Percentiles rank a stretch among this genome's conserved stretches.
phyloP scores from a whole-genome alignment of 139 green algal genomes.

The Deuterostichococcus epilithicus region DNA sequence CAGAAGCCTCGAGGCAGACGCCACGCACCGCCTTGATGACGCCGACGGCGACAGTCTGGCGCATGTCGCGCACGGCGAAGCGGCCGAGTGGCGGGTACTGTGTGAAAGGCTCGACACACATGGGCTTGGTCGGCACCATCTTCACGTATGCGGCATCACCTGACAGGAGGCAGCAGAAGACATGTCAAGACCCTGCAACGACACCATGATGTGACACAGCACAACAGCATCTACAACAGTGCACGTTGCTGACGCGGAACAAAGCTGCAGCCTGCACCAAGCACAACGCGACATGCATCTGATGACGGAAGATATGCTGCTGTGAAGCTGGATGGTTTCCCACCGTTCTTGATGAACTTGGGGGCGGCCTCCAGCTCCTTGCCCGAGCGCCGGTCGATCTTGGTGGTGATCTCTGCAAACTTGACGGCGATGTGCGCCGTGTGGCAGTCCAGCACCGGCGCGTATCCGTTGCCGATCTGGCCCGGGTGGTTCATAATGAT shows the following conservation, averaged over 20 bases:
- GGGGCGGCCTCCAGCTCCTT: constrained; percentile 67
- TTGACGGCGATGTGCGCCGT: constrained; percentile 70
- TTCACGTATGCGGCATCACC: constrained; percentile 56
- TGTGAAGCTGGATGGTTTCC: too few relatives aligned
- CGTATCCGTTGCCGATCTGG: constrained; percentile 59
- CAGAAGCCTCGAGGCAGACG: too few relatives aligned
- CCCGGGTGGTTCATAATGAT: constrained; percentile 68
- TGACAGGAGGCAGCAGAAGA: background rate
- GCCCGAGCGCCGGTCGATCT: constrained; percentile 61
- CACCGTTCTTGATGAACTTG: constrained; percentile 64
- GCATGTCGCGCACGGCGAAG: constrained; percentile 69
- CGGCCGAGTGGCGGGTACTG: constrained; percentile 59
- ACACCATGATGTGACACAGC: too few relatives aligned
- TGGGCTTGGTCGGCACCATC: constrained; percentile 65
- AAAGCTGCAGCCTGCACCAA: background rate
- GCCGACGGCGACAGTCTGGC: constrained; percentile 62
- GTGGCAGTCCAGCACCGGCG: constrained; percentile 66
- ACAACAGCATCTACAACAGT: too few relatives aligned
- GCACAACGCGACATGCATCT: background rate
- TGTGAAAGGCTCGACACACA: constrained; percentile 70
- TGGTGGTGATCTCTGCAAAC: constrained; percentile 58
- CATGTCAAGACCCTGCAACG: too few relatives aligned
- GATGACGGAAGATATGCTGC: too few relatives aligned
- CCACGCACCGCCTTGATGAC: constrained; percentile 74
- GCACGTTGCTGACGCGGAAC: background rate